Conservation (phyloP, 2,329 filamentous ascomycete genomes). For the Talaromyces atroroseus region DNA sequence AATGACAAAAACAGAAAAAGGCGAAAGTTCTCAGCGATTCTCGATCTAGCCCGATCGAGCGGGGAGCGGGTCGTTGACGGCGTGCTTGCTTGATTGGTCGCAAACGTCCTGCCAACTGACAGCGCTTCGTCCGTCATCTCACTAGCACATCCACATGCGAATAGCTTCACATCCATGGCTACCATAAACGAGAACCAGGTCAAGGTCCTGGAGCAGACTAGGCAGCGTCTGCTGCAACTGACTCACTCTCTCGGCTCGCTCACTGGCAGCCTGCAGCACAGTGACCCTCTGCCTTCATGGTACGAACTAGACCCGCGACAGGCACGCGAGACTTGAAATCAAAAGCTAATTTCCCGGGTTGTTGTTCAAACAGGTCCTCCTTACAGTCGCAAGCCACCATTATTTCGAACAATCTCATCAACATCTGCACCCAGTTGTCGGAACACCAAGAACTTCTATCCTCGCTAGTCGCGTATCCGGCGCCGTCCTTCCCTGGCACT, state of each 20-base stretch:
- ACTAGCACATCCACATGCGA: neutral
- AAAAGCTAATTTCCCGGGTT: constrained; percentile 1
- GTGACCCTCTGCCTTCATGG: constrained; percentile 63
- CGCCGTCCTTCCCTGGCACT: constrained; percentile 67
- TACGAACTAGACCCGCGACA: constrained; percentile 33
- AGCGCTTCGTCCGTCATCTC: neutral
- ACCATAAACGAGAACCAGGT: constrained; percentile 38
- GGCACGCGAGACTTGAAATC: neutral
- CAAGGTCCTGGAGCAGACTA: constrained; percentile 65
- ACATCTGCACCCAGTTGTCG: constrained; percentile 59
- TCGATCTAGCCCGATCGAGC: neutral
- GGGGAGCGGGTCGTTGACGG: neutral
- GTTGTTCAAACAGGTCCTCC: constrained; percentile 50
- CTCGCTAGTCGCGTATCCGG: constrained; percentile 67
- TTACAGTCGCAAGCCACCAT: constrained; percentile 68
- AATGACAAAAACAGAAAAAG: neutral
- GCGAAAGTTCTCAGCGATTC: neutral
- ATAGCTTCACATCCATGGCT: constrained; percentile 26
- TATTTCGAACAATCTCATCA: constrained; percentile 63
- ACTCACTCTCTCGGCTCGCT: constrained; percentile 63
- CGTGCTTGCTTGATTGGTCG: constrained; percentile 12
- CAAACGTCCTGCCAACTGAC: neutral
- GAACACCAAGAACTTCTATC: constrained; percentile 63
- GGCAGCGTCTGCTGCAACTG: constrained; percentile 63
- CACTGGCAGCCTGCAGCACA: constrained; percentile 54